A percentile compares a stretch with the other conserved stretches of the same genome.
Conservation (phyloP, 208 protist genomes). For the Polymyxa betae region DNA sequence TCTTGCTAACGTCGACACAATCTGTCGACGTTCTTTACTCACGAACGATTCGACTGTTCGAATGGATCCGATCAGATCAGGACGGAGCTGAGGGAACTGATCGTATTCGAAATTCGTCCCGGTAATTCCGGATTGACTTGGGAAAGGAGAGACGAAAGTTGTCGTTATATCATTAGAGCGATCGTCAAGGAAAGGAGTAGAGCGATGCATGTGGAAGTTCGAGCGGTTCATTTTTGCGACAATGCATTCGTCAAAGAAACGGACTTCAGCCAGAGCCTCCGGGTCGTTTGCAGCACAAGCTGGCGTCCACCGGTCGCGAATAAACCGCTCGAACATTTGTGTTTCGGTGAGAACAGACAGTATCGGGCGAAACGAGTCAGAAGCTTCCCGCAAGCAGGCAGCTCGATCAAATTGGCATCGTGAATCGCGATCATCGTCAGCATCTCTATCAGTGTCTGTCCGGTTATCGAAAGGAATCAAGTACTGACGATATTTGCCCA, state of each 20-base stretch:
- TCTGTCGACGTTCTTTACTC: neutral
- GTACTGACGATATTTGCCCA: slow-evolving; percentile 13
- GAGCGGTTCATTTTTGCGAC: slow-evolving; percentile 52
- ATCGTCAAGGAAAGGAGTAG: slow-evolving; percentile 55
- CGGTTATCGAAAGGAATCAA: neutral
- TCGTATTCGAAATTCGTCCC: neutral
- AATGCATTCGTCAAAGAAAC: slow-evolving; percentile 46
- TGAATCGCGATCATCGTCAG: neutral
- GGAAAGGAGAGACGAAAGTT: slow-evolving; percentile 15
- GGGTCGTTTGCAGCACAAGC: neutral
- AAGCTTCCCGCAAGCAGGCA: neutral
- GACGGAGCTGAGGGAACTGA: neutral
- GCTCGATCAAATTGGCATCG: slow-evolving; percentile 19
- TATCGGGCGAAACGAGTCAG: neutral
- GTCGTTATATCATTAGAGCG: neutral
- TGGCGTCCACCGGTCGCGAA: slow-evolving; percentile 13
- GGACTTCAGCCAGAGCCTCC: neutral
- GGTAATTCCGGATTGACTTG: neutral
- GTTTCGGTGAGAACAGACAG: slow-evolving; percentile 39
- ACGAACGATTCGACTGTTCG: neutral
- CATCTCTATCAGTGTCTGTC: neutral
- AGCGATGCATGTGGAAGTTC: slow-evolving; percentile 23
- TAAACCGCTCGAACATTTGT: slow-evolving; percentile 56
- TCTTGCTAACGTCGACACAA: slow-evolving; percentile 18
- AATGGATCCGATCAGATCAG: neutral